Evolutionary conservation across 176 grass and related monocot genomes (phyloP), one percentile per base, ranked within the genome.

Genomic region (Phragmites australis): DNA sequence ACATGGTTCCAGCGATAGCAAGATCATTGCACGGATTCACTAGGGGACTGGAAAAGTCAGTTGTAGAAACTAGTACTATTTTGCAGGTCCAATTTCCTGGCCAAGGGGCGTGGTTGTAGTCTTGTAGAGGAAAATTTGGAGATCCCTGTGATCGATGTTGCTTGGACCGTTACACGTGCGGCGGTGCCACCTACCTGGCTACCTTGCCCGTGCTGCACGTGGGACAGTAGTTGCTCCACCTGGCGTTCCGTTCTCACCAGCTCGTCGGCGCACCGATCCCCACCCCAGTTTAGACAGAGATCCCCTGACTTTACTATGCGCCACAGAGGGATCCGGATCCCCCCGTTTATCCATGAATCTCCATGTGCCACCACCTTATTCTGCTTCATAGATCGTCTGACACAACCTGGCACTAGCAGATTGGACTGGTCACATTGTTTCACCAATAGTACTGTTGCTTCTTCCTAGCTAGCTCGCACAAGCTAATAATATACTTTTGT

Each of bases 381-480:
- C 30, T 9, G 23, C n/a, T 27, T 48, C 43, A 12, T 2, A 18
- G 7, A 30, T 49, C 1, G 26, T 31, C 25, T 45, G 26, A 48
- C 34, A 17, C 21, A 15, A 57, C 29, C 29, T 69, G 56, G 27
- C 51, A 55, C 19, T 13, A 52, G 19, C 45, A 25, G 9, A 31
- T 57, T 25, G 60, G 61, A 84, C 74, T 57, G 72, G 21, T 15
- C 51, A 68, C 70, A 43, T 61, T 49, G 17, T 50, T 31, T 68
- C 52, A 70, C 11, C 17, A 81, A 31, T n/a, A 48, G 32, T 27
- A 22, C 43, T 47, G 8, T 4, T 29, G 48, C 4, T 34, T 48
- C 2, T 3, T 34, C 22, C 43, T 5, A 40, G 48, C 21, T 17
- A 25, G 30, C 27, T 6, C 18, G 54, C 46, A 27, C 5, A 30